Evolutionary conservation across 306 rosid species (phyloP).

Genomic region (Clitoria ternatea): DNA sequence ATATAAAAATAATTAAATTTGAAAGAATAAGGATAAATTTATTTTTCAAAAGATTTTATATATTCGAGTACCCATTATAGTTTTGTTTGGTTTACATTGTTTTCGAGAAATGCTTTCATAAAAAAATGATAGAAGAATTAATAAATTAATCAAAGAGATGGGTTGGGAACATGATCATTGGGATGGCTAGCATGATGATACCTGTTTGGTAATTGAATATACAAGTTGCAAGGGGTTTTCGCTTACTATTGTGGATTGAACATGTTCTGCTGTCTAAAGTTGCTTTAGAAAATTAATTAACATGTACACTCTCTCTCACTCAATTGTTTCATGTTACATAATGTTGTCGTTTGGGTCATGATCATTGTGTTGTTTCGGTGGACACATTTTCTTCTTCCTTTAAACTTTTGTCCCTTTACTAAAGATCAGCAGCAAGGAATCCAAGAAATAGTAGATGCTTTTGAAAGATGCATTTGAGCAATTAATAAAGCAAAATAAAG

Average conservation of each 20-base stretch:
- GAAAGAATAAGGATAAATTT: too few relatives aligned
- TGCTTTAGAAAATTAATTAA: conserved; percentile 30
- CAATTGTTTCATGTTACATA: conserved; percentile 24
- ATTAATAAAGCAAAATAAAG: not conserved
- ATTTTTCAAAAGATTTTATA: too few relatives aligned
- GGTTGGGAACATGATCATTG: conserved; percentile 10
- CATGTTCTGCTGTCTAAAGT: conserved; percentile 31
- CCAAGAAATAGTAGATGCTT: conserved; percentile 27
- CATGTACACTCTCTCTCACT: not conserved
- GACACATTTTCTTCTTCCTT: conserved; percentile 42
- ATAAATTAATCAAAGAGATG: not conserved
- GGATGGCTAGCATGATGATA: conserved; percentile 11
- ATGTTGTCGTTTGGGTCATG: conserved; percentile 46
- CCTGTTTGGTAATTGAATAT: not conserved
- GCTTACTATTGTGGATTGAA: conserved; percentile 4
- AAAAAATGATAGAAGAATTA: not conserved
- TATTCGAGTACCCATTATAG: too few relatives aligned
- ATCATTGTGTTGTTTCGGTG: conserved; percentile 32
- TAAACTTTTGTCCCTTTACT: not conserved
- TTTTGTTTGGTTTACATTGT: not conserved
- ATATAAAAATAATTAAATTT: too few relatives aligned
- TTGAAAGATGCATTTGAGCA: not conserved
- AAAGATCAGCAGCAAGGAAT: conserved; percentile 30
- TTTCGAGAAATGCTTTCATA: not conserved
- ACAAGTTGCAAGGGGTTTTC: not conserved